Evolutionary conservation across 257 asterid species (phyloP).

Genomic region (Solanum ossicruentum): DNA sequence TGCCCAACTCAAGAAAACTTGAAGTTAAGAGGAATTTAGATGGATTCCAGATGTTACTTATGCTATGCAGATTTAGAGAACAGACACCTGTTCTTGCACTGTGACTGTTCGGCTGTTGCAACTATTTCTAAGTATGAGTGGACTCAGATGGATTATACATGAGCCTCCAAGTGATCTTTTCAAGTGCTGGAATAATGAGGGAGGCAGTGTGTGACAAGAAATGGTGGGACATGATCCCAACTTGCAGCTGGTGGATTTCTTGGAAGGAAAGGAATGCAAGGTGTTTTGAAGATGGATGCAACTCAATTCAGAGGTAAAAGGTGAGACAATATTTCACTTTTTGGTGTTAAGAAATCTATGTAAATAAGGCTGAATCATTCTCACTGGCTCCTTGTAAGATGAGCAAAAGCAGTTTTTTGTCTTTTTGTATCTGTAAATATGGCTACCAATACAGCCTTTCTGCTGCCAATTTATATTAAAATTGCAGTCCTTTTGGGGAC

Average conservation of each 20-base stretch:
- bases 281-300: not conserved
- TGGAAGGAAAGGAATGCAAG: not conserved
- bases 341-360: not conserved
- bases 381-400: not conserved
- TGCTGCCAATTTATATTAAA: not conserved
- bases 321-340: not conserved
- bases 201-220: not conserved
- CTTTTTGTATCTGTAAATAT: not conserved
- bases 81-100: not conserved
- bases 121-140: not conserved
- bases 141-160: not conserved
- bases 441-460: not conserved
- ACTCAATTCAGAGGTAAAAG: not conserved
- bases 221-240: not conserved
- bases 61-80: not conserved
- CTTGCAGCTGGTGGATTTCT: not conserved
- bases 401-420: not conserved
- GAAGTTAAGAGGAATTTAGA: not conserved
- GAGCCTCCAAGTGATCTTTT: not conserved
- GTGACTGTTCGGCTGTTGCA: not conserved
- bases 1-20: not conserved
- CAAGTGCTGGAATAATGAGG: not conserved
- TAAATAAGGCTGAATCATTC: not conserved
- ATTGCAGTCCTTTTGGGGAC: not conserved
- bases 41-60: not conserved